Conservation (phyloP, 129 eudicot species). For the Ambrosia artemisiifolia region DNA sequence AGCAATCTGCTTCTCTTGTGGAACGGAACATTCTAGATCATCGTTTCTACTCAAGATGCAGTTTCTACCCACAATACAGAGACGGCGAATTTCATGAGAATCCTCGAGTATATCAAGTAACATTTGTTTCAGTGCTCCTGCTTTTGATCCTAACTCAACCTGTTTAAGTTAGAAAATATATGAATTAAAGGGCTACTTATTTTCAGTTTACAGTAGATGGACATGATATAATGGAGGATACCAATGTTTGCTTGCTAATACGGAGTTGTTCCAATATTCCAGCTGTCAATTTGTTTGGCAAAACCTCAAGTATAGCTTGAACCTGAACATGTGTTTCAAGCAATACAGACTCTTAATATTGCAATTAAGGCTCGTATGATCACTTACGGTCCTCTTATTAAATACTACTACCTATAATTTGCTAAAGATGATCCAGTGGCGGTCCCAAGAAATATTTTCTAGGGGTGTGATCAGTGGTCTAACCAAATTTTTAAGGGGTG, state of each 20-base stretch:
- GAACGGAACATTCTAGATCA: slow-evolving; percentile 75
- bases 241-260: slow-evolving; percentile 93
- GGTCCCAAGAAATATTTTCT: no score
- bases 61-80: slow-evolving; percentile 90
- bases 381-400: slow-evolving; percentile 3
- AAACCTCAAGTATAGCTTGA: slow-evolving; percentile 85
- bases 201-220: slow-evolving; percentile 2
- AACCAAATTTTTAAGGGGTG: no score
- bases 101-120: slow-evolving; percentile 96
- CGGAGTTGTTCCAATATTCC: slow-evolving; percentile 90
- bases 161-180: slow-evolving; percentile 9
- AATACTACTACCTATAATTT: background rate
- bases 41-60: slow-evolving; percentile 61
- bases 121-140: slow-evolving; percentile 96
- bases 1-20: slow-evolving; percentile 84
- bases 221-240: slow-evolving; percentile 22
- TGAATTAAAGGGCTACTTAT: background rate
- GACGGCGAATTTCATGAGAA: slow-evolving; percentile 86
- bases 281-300: slow-evolving; percentile 87
- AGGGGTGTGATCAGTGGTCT: no score
- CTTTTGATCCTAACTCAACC: slow-evolving; percentile 94
- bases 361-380: background rate
- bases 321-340: slow-evolving; percentile 46
- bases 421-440: slow-evolving; percentile 23
- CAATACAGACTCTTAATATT: background rate